phyloP scores from a whole-genome alignment of 495 filamentous ascomycete genomes.

The Daldinia bambusicola region DNA sequence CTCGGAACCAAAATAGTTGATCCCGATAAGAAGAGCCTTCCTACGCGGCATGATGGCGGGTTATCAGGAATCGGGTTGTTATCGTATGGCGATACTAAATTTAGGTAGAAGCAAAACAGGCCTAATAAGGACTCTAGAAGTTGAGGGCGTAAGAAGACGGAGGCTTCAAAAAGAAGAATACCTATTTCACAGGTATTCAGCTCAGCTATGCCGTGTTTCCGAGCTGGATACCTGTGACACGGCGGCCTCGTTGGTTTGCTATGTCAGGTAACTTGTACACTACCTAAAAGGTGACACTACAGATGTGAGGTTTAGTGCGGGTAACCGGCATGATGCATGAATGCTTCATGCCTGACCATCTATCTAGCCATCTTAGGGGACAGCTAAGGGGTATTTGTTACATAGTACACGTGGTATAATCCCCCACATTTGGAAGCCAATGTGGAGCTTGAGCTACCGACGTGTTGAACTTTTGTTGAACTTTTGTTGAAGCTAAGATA shows the following conservation, averaged over 20 bases:
- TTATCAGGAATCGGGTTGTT: neutral
- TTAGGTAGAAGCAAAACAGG: neutral
- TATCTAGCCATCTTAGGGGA: neutral
- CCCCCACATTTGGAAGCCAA: no score
- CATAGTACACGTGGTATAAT: neutral
- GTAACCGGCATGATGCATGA: neutral
- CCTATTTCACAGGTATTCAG: neutral
- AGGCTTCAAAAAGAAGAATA: neutral
- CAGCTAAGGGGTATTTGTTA: neutral
- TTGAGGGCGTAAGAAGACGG: neutral
- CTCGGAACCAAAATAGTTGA: slow-evolving; percentile 67
- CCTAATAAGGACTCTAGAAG: neutral
- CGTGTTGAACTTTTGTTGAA: no score
- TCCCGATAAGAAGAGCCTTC: slow-evolving; percentile 69
- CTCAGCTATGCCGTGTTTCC: slow-evolving; percentile 10
- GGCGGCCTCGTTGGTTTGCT: slow-evolving; percentile 3
- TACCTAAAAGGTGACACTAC: slow-evolving; percentile 7
- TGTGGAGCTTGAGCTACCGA: no score
- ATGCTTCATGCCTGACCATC: neutral
- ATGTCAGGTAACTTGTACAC: neutral
- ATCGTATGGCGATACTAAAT: neutral
- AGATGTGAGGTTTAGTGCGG: slow-evolving; percentile 1
- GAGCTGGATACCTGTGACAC: neutral
- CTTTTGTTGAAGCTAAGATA: no score
- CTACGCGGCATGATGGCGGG: slow-evolving; percentile 51